phyloP scores from a whole-genome alignment of 2,329 filamentous ascomycete species.

The Lasiodiplodia gonubiensis region DNA sequence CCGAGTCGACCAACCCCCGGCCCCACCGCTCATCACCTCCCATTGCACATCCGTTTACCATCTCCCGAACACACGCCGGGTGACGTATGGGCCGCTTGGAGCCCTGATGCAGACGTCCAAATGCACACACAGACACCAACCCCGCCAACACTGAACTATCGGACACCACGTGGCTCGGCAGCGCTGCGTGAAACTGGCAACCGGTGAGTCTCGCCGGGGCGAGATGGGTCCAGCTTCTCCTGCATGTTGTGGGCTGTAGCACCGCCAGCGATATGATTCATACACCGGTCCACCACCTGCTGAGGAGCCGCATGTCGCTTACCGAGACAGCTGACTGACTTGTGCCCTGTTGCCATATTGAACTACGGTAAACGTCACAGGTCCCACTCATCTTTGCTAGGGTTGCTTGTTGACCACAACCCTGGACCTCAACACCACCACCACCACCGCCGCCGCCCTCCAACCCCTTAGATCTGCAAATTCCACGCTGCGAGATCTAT shows the following conservation, averaged over 20 bases:
- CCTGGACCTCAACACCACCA: not conserved
- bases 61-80: slow-evolving; percentile 2
- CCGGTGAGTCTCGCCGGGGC: not conserved
- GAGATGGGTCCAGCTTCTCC: not conserved
- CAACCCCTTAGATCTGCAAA: not conserved
- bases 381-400: not conserved
- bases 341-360: not conserved
- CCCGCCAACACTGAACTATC: not conserved
- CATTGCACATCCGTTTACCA: not conserved
- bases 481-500: no score
- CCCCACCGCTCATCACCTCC: not conserved
- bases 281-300: not conserved
- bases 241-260: not conserved
- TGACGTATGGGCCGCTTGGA: slow-evolving; percentile 21
- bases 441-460: no score
- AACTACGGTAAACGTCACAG: not conserved
- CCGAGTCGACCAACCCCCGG: slow-evolving; percentile 10
- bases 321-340: not conserved
- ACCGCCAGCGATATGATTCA: not conserved
- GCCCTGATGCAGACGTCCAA: slow-evolving; percentile 9
- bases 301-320: slow-evolving; percentile 13
- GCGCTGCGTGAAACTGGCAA: not conserved
- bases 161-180: slow-evolving; percentile 11
- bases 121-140: slow-evolving; percentile 4
- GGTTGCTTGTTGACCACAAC: slow-evolving; percentile 3